Evolutionary conservation across 2,329 filamentous ascomycete genomes (phyloP).

Genomic region (Neofusicoccum sp.): DNA sequence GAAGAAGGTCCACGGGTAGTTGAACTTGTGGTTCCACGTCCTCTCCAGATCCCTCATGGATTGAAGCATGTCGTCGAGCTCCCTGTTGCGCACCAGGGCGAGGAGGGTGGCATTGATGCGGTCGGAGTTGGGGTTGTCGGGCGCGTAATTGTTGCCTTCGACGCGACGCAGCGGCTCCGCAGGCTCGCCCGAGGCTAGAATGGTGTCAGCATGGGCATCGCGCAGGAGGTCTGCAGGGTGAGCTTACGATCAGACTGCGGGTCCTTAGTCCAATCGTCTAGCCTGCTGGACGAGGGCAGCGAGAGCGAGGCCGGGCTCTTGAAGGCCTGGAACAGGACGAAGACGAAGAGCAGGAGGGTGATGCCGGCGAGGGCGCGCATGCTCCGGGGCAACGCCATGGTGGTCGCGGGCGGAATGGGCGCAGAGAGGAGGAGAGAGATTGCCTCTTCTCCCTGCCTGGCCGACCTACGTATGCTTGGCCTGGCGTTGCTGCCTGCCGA

Average conservation of each 20-base stretch:
- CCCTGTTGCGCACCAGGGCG: constrained; percentile 87
- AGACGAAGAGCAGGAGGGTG: constrained; percentile 71
- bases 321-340: constrained; percentile 75
- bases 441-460: background rate
- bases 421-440: background rate
- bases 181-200: constrained; percentile 76
- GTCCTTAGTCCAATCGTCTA: constrained; percentile 69
- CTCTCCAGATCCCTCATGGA: constrained; percentile 89
- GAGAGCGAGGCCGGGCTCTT: constrained; percentile 51
- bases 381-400: constrained; percentile 82
- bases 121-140: constrained; percentile 70
- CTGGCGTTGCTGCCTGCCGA: background rate
- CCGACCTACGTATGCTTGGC: background rate
- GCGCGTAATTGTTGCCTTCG: constrained; percentile 69
- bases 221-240: background rate
- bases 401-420: constrained; percentile 26
- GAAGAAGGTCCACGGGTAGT: constrained; percentile 99
- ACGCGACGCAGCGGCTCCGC: constrained; percentile 71
- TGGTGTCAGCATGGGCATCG: constrained; percentile 10
- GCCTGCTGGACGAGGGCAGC: constrained; percentile 34
- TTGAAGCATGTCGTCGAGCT: constrained; percentile 77
- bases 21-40: constrained; percentile 98
- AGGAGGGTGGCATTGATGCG: constrained; percentile 93
- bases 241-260: constrained; percentile 83
- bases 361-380: constrained; percentile 74